Evolutionary conservation across 2,329 filamentous ascomycete species (phyloP).

Genomic region (Neofusicoccum kwambonambiense): DNA sequence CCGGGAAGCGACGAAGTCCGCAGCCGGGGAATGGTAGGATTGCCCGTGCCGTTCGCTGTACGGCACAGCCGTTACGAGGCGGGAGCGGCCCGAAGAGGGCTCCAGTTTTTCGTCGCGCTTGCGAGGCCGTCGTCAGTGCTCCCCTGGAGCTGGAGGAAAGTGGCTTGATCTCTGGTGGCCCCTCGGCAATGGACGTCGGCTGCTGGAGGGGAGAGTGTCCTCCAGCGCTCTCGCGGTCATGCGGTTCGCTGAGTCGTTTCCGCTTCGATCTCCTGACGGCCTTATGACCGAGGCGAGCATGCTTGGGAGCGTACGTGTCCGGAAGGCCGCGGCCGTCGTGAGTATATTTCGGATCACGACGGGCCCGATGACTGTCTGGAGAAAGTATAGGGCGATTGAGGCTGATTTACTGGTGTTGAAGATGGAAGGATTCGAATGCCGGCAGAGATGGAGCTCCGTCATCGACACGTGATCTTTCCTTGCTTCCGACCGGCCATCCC

Average conservation of each 20-base stretch:
- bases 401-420: neutral
- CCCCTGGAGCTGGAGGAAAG: neutral
- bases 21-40: neutral
- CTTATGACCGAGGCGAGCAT: too few species aligned
- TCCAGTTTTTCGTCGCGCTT: neutral
- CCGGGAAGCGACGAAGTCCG: neutral
- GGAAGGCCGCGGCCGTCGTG: too few species aligned
- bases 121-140: neutral
- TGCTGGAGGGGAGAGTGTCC: neutral
- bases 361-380: too few species aligned
- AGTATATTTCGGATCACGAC: too few species aligned
- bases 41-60: neutral
- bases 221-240: neutral
- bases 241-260: neutral
- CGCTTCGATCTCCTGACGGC: neutral
- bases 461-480: neutral
- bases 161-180: neutral
- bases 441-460: neutral
- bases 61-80: neutral
- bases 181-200: conserved; percentile 3
- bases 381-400: neutral
- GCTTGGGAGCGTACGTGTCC: too few species aligned
- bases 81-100: conserved; percentile 11
- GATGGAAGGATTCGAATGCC: neutral
- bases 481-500: too few species aligned